Evolutionary conservation across 192 early-diverging fungal species (phyloP), one percentile per base, ranked within the genome.

Genomic region (Fimicolochytrium jonesii): DNA sequence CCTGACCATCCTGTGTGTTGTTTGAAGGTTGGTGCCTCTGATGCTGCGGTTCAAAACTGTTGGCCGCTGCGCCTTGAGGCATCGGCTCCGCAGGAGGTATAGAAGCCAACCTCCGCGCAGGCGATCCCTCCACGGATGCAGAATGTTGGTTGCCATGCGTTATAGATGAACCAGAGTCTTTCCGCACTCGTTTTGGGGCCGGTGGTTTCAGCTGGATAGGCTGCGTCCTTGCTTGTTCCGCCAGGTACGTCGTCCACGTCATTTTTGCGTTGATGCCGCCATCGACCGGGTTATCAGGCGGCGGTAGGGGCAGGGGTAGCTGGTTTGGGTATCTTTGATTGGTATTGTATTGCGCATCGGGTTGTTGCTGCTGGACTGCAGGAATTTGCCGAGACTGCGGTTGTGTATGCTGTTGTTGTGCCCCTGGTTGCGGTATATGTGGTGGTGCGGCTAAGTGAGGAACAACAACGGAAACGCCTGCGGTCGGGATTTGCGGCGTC

Each of bases 171-270:
- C 30, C n/a, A 6, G 54, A 42, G 11, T 42, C 33, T 42, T 56
- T 56, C 18, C 54, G n/a, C 20, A 35, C 54, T 35, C 54, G 54
- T 42, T 56, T 56, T 23, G 54, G 6, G 18, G 30, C 54, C 20
- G 54, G 54, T 29, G 54, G 54, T 20, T 41, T 56, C 13, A 56
- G 39, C 54, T 56, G 54, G 6, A 56, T 37, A 5, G 39, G 54
- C 5, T 33, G 4, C 17, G 0, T 9, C 17, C 31, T 22, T 23
- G 42, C 31, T 30, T 60, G 58, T 60, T 34, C 26, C 26, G 42
- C 18, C 7, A 47, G 45, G 28, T 50, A 50, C 15, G 23, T 20
- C 17, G 25, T 25, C 48, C 48, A 50, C 15, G 20, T 50, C 15
- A 50, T 29, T 15, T 4, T 50, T 29, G 48, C 20, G 15, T 50